Base-by-base conservation (phyloP, 2,329 filamentous ascomycete genomes). In the Pseudogymnoascus sp. region DNA sequence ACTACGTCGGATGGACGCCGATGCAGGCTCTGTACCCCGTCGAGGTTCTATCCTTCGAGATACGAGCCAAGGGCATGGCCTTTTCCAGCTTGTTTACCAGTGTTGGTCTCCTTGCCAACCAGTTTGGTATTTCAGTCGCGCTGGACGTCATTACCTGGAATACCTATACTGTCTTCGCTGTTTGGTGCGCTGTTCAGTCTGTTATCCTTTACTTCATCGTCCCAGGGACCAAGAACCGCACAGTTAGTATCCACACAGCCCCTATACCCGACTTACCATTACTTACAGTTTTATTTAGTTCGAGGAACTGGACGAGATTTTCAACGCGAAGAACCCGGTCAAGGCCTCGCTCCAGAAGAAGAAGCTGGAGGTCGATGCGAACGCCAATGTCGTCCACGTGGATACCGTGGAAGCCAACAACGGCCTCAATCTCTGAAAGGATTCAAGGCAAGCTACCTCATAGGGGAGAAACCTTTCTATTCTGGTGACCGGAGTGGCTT, bases 11-110 rank as follows among this genome's bases (percentile, higher is more conserved):
- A 5, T 75, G 75, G 62, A 79, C 77, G 0, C 77, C 78, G 1
- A 69, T 79, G 53, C 76, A 78, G 69, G 73, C 75, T 33, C 71
- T 84, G 11, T 83, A 83, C 68, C 79, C 80, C 0, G 80, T 82
- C 59, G 81, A 84, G 68, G 78, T 80, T n/a, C 74, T 83, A 12
- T 78, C 76, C 8, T 82, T 80, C 66, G 80, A 83, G 69, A 81
- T 80, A 68, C 76, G 81, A 61, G 81, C 80, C 62, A 83, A 83
- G 73, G 81, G 81, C 12, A 82, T 83, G 79, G 80, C 78, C 2
- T 78, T 82, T 67, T 78, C 70, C 70, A 78, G 72, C 62, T 72
- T 76, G 65, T 76, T 73, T 67, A 77, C 75, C 68, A 78, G 77
- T 65, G 74, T 76, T 50, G 78, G 76, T 12, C 77, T 75, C 37